phyloP scores from a whole-genome alignment of 2,329 filamentous ascomycete species.

The Teratosphaeria pseudoeucalypti region DNA sequence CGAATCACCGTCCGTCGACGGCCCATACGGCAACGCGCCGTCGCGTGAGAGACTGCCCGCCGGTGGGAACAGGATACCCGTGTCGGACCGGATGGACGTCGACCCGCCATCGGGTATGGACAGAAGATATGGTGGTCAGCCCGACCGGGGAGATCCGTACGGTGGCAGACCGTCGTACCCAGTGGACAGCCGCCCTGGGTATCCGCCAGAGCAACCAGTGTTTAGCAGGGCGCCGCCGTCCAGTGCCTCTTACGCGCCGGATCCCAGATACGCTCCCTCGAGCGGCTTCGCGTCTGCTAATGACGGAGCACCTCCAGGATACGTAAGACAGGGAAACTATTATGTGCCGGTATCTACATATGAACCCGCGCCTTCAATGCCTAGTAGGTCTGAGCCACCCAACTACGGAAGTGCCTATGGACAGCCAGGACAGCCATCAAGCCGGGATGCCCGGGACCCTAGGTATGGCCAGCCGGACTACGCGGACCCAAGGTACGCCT shows the following conservation, averaged over 20 bases:
- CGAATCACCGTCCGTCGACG: slow-evolving; percentile 23
- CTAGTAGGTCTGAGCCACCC: slow-evolving; percentile 14
- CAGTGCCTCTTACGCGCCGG: slow-evolving; percentile 17
- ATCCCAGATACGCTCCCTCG: slow-evolving; percentile 20
- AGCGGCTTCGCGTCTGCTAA: slow-evolving; percentile 14
- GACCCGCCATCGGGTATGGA: slow-evolving; percentile 14
- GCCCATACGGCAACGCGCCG: slow-evolving; percentile 16
- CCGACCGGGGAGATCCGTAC: slow-evolving; percentile 1
- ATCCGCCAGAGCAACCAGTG: slow-evolving; percentile 16
- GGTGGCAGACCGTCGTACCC: slow-evolving; percentile 7
- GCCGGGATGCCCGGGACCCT: slow-evolving; percentile 16
- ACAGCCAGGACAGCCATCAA: slow-evolving; percentile 7
- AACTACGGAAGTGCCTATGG: slow-evolving; percentile 15
- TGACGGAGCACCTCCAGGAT: slow-evolving; percentile 24
- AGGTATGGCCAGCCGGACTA: slow-evolving; percentile 22
- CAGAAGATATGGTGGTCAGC: slow-evolving; percentile 8
- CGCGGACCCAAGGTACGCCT: slow-evolving; percentile 24
- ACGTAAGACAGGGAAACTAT: slow-evolving; percentile 24
- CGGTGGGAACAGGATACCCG: slow-evolving; percentile 6
- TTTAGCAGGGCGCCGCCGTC: slow-evolving; percentile 16
- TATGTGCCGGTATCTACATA: slow-evolving; percentile 23
- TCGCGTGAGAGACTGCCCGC: slow-evolving; percentile 5
- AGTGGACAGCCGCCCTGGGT: slow-evolving; percentile 11
- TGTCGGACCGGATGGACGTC: slow-evolving; percentile 16
- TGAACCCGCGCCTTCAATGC: slow-evolving; percentile 14